A percentile compares a stretch with the other conserved stretches of the same genome.
Evolutionary conservation across 805 yeast species (phyloP).

Genomic region (Ogataea populi-albae): DNA sequence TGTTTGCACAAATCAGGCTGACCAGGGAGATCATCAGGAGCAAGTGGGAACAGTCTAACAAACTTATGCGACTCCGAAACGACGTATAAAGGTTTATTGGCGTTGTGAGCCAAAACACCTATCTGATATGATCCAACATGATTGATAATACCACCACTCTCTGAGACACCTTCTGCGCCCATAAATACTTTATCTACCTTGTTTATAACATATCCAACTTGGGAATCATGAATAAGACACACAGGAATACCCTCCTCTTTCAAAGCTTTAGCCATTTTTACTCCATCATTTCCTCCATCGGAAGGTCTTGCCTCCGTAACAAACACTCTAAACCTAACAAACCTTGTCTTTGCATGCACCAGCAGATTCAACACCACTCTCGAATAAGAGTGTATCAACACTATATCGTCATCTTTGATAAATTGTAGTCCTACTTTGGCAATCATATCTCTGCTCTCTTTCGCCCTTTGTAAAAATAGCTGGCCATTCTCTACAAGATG

Average conservation of each 20-base stretch:
- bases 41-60: constrained; percentile 91
- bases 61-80: constrained; percentile 95
- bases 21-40: constrained; percentile 83
- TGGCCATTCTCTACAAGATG: constrained; percentile 93
- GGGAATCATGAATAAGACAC: constrained; percentile 83
- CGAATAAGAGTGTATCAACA: constrained; percentile 86
- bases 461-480: constrained; percentile 86
- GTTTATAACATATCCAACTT: constrained; percentile 89
- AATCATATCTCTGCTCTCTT: constrained; percentile 80
- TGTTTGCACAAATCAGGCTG: constrained; percentile 46
- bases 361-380: constrained; percentile 83
- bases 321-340: constrained; percentile 81
- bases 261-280: constrained; percentile 64
- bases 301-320: constrained; percentile 93
- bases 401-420: constrained; percentile 87
- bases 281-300: constrained; percentile 72
- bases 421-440: constrained; percentile 87
- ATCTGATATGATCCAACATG: constrained; percentile 93
- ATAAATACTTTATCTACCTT: constrained; percentile 90
- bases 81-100: constrained; percentile 91
- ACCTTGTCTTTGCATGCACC: constrained; percentile 69
- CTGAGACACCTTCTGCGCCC: constrained; percentile 99
- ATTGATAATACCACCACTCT: constrained; percentile 96
- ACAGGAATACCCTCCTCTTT: constrained; percentile 79
- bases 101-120: constrained; percentile 85